These are phyloP conservation scores for Ceratonia siliqua DNA, from an alignment of 306 rosid species.

Conservation along the genomic window DNA sequence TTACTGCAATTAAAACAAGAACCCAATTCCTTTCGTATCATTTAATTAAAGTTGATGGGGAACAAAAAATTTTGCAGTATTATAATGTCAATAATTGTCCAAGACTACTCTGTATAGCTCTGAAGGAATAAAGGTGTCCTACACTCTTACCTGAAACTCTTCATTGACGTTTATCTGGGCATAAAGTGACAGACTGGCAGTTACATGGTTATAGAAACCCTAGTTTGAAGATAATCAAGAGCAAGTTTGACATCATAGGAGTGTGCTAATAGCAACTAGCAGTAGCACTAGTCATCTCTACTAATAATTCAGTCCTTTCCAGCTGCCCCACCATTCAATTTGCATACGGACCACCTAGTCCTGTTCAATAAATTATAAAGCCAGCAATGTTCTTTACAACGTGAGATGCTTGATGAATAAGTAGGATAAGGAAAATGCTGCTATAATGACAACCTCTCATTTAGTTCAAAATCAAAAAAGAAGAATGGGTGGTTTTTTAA, in stretches of 20 bases:
- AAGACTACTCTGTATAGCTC: neutral
- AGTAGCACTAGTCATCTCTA: conserved; percentile 6
- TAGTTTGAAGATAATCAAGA: neutral
- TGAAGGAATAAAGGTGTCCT: neutral
- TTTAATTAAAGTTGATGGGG: neutral
- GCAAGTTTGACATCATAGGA: conserved; percentile 9
- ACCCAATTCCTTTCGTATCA: neutral
- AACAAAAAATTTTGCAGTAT: neutral
- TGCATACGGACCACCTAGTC: conserved; percentile 17
- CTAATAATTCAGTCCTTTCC: conserved; percentile 7
- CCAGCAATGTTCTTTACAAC: conserved; percentile 3
- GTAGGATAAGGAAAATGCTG: conserved; percentile 26
- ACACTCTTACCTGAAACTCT: neutral
- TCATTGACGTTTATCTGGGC: neutral
- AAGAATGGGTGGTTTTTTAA: neutral
- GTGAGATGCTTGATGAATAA: neutral
- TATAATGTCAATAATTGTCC: neutral
- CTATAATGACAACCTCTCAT: neutral
- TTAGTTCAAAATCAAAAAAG: neutral
- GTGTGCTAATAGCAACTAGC: neutral
- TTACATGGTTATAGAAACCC: conserved; percentile 17
- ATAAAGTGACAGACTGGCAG: conserved; percentile 9
- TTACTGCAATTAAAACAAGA: neutral
- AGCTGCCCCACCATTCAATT: conserved; percentile 7
- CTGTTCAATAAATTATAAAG: conserved; percentile 1